These are phyloP conservation scores for Hanseniaspora uvarum DNA, from an alignment of 1,139 yeast genomes.

Conservation along the genomic window DNA sequence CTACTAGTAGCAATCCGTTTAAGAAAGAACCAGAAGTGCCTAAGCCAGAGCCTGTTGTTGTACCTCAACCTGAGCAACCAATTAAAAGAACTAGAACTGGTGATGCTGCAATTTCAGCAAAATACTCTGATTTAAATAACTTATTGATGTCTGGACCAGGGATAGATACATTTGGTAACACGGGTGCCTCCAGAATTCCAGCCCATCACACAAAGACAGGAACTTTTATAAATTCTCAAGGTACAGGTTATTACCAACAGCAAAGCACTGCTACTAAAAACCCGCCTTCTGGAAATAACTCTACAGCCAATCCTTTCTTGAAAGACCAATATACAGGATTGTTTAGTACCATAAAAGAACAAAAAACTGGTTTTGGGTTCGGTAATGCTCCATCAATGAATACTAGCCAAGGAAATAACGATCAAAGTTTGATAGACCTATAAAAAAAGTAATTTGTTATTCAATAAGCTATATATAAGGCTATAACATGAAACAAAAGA, in stretches of 20 bases:
- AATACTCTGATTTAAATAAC: conserved; percentile 63
- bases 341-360: conserved; percentile 47
- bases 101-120: conserved; percentile 40
- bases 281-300: conserved; percentile 29
- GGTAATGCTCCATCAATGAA: conserved; percentile 49
- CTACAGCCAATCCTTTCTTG: conserved; percentile 57
- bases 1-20: conserved; percentile 70
- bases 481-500: not conserved
- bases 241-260: conserved; percentile 61
- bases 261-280: not conserved
- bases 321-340: conserved; percentile 69
- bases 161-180: conserved; percentile 89
- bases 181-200: conserved; percentile 80
- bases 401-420: conserved; percentile 27
- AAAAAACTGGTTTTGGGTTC: conserved; percentile 87
- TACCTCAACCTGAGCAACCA: conserved; percentile 29
- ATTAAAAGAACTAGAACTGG: conserved; percentile 39
- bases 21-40: conserved; percentile 39
- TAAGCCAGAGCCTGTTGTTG: conserved; percentile 21
- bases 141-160: conserved; percentile 83
- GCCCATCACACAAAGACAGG: conserved; percentile 84
- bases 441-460: no score
- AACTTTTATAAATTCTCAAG: conserved; percentile 73
- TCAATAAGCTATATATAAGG: no score
- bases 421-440: conserved; percentile 24